A percentile compares a stretch with the other conserved stretches of the same genome.
Evolutionary conservation across 148 eudicot genomes (phyloP).

Genomic region (Bassia scoparia): DNA sequence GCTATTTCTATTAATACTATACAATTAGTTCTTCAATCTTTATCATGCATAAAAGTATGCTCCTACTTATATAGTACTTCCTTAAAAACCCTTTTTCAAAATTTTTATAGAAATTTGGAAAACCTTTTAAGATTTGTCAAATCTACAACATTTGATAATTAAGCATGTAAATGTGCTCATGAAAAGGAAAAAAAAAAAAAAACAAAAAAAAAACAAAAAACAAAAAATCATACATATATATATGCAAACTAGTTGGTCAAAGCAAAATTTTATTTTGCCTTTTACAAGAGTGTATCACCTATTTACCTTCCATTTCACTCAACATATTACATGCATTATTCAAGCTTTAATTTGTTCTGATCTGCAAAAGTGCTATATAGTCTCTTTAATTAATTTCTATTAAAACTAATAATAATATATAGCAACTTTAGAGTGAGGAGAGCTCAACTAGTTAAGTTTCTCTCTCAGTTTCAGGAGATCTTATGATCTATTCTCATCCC

Average conservation of each 20-base stretch:
- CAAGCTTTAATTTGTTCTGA: background rate
- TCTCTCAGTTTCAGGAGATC: too few relatives aligned
- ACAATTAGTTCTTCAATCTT: too few relatives aligned
- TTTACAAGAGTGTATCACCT: background rate
- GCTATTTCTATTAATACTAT: too few relatives aligned
- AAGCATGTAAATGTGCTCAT: conserved; percentile 1
- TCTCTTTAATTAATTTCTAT: background rate
- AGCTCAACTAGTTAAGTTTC: too few relatives aligned
- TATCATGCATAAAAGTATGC: too few relatives aligned
- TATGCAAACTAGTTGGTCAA: too few relatives aligned
- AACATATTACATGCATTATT: background rate
- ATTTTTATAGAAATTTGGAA: background rate
- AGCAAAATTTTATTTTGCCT: background rate
- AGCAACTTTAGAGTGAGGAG: too few relatives aligned
- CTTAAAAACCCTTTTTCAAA: background rate
- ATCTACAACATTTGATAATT: background rate
- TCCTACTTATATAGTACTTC: background rate
- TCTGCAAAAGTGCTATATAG: background rate
- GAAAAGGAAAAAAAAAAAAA: conserved; percentile 1
- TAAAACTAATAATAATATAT: background rate
- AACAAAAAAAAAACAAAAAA: too few relatives aligned
- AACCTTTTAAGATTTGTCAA: background rate
- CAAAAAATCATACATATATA: too few relatives aligned
- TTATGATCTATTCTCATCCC: too few relatives aligned
- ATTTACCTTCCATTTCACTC: conserved; percentile 15